phyloP scores from a whole-genome alignment of 768 basidiomycete genomes.

The Kwoniella dendrophila region DNA sequence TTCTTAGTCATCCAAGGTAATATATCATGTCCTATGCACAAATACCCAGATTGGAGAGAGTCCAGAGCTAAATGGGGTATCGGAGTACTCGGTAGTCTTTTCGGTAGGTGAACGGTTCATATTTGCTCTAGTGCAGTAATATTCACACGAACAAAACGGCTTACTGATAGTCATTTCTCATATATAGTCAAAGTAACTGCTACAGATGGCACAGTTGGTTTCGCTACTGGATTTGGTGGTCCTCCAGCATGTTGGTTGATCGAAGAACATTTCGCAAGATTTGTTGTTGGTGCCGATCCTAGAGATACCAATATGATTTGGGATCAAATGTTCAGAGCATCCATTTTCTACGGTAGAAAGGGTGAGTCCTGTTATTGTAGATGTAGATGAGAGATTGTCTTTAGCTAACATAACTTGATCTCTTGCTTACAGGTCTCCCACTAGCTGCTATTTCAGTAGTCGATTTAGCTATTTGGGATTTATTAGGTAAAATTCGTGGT shows the following conservation, averaged over 20 bases:
- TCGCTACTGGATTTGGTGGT: slow-evolving; percentile 57
- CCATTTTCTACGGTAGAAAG: slow-evolving; percentile 58
- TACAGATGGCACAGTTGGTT: slow-evolving; percentile 56
- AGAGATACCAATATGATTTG: slow-evolving; percentile 57
- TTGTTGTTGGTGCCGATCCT: slow-evolving; percentile 57
- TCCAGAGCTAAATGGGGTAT: slow-evolving; percentile 58
- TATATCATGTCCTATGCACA: slow-evolving; percentile 57
- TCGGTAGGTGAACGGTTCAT: slow-evolving; percentile 28
- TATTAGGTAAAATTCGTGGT: slow-evolving; percentile 57
- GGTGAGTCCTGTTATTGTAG: slow-evolving; percentile 27
- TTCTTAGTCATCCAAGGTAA: slow-evolving; percentile 47
- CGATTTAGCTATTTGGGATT: slow-evolving; percentile 58
- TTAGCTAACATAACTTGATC: neutral
- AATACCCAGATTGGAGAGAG: slow-evolving; percentile 52
- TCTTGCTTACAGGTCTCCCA: slow-evolving; percentile 43
- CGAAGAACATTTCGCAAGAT: slow-evolving; percentile 57
- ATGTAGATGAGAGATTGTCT: neutral
- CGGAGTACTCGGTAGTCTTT: slow-evolving; percentile 57
- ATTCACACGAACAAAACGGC: neutral
- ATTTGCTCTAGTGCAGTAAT: neutral
- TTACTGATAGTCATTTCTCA: neutral
- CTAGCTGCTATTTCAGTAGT: slow-evolving; percentile 57
- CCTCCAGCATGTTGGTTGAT: slow-evolving; percentile 57
- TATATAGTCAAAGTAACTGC: slow-evolving; percentile 56
- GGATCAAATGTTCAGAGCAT: slow-evolving; percentile 57